Evolutionary conservation across 1,139 yeast species (phyloP).

Genomic region (Candida smagusa): DNA sequence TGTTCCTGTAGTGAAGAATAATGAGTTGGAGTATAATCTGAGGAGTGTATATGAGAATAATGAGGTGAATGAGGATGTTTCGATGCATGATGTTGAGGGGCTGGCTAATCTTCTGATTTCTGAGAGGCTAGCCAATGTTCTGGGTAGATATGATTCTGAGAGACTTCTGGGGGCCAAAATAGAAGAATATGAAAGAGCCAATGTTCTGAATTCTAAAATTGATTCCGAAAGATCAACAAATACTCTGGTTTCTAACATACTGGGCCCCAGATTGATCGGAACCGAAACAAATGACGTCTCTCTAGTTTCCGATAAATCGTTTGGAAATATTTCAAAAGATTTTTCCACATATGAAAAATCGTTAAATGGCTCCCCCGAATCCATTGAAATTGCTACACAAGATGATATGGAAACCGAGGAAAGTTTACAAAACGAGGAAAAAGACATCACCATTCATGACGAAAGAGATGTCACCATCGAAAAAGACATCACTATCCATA

Average conservation of each 20-base stretch:
- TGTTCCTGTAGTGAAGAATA: constrained; percentile 22
- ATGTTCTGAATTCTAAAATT: no score
- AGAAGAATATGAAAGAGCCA: no score
- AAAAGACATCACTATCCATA: not conserved
- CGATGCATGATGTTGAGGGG: not conserved
- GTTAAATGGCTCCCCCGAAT: not conserved
- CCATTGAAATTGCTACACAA: not conserved
- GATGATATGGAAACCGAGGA: not conserved
- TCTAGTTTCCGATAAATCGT: not conserved
- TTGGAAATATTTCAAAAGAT: not conserved
- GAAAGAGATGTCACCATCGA: not conserved
- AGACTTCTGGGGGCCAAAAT: no score
- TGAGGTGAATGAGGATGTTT: constrained; percentile 9
- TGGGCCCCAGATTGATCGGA: not conserved
- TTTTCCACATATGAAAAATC: not conserved
- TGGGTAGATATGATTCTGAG: no score
- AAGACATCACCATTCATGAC: constrained; percentile 1
- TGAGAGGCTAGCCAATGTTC: no score
- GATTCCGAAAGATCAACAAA: no score
- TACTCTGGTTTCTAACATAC: no score
- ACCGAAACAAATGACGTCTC: not conserved
- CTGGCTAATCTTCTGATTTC: no score
- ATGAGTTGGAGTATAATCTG: constrained; percentile 13
- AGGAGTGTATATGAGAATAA: not conserved
- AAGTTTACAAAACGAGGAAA: not conserved